Evolutionary conservation across 2,329 filamentous ascomycete genomes (phyloP), one percentile per base, ranked within the genome.

Genomic region (Aspergillus melleus): DNA sequence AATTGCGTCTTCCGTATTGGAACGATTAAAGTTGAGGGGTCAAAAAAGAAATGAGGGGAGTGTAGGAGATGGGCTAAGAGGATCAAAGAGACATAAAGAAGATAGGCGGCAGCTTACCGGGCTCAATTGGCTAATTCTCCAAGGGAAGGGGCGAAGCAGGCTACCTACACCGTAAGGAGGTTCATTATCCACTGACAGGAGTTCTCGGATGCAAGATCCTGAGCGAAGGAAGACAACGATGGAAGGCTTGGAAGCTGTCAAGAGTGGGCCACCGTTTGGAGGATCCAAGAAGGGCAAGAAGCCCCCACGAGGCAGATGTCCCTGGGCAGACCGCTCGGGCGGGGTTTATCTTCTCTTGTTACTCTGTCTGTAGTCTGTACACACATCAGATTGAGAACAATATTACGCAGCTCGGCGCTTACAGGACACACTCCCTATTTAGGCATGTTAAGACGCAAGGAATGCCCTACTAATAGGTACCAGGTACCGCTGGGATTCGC

Each of bases 221-320:
- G 57, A 58, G 53, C 54, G 55, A 61, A 59, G 55, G 59, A 50
- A 64, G 60, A 58, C 56, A 49, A 53, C 57, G 51, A 61, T 62
- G 54, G 56, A 64, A 65, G 58, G 61, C 60, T 65, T 68, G 60
- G 64, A 65, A 64, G 64, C 66, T 68, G 64, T 68, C 66, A 68
- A 65, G 60, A 62, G 64, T 66, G 66, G 66, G 63, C 46, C 66
- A 58, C 60, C 60, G 64, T 64, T 66, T 63, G 55, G 50, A 32
- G 26, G 26, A 29, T 5, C 26, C 26, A 29, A 29, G 26, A 49
- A 36, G 11, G 32, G 14, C n/a, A 22, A 22, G 20, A 22, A 46
- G 49, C 36, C 58, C 58, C 65, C 64, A 66, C 59, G 62, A 66
- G 58, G 60, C 54, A 55, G 46, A 50, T 51, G 24, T 4, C 10